These are phyloP conservation scores for Cubamyces lactineus DNA, from an alignment of 768 basidiomycete genomes.

Conservation along the genomic window DNA sequence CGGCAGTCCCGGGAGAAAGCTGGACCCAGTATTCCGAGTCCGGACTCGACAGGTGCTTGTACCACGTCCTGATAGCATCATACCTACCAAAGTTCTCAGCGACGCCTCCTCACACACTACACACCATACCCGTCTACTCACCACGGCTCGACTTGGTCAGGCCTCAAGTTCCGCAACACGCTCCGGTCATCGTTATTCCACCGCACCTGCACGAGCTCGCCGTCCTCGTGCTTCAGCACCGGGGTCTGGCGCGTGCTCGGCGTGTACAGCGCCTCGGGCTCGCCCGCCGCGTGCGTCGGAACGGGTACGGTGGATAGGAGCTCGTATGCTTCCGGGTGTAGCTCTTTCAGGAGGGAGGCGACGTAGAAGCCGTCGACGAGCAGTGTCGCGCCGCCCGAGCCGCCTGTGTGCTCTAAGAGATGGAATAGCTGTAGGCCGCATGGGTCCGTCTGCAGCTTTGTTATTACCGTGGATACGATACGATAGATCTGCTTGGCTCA, in stretches of 20 bases:
- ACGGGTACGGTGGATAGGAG: slow-evolving; percentile 70
- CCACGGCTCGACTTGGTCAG: slow-evolving; percentile 76
- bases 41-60: slow-evolving; percentile 68
- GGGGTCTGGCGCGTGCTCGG: slow-evolving; percentile 59
- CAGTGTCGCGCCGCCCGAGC: slow-evolving; percentile 85
- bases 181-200: slow-evolving; percentile 98
- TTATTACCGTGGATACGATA: too few species aligned
- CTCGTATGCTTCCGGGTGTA: slow-evolving; percentile 71
- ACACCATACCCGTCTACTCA: slow-evolving; percentile 30
- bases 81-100: slow-evolving; percentile 54
- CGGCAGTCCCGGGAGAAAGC: slow-evolving; percentile 82
- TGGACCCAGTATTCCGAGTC: slow-evolving; percentile 94
- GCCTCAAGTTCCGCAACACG: slow-evolving; percentile 63
- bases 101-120: not conserved
- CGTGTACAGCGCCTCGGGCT: slow-evolving; percentile 55
- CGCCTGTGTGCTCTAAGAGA: slow-evolving; percentile 80
- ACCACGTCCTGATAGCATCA: slow-evolving; percentile 78
- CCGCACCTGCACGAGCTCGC: slow-evolving; percentile 73
- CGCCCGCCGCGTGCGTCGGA: slow-evolving; percentile 90
- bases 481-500: slow-evolving; percentile 44
- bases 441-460: slow-evolving; percentile 72
- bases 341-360: slow-evolving; percentile 74
- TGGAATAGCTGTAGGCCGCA: slow-evolving; percentile 97
- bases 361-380: slow-evolving; percentile 96
- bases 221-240: slow-evolving; percentile 71